Conservation (phyloP, 805 yeast genomes). For the Yarrowia hollandica region DNA sequence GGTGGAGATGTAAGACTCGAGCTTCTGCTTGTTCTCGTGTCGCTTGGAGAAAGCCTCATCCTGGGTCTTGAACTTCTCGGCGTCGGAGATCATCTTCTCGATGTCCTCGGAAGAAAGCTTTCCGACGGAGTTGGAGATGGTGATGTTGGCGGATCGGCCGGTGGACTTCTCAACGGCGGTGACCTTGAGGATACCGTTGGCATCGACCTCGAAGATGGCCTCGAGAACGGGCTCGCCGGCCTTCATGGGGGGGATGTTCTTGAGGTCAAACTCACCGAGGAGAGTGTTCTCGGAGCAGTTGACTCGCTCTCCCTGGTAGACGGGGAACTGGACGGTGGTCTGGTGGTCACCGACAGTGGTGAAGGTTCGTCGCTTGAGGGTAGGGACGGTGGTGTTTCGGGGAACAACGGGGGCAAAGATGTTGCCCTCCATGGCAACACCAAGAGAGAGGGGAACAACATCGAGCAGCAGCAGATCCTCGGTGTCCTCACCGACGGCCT, state of each 20-base stretch:
- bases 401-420: conserved; percentile 98
- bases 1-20: conserved; percentile 96
- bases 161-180: conserved; percentile 98
- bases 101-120: conserved; percentile 95
- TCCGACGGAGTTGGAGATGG: conserved; percentile 98
- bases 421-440: conserved; percentile 99
- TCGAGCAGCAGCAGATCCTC: conserved; percentile 93
- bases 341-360: conserved; percentile 98
- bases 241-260: conserved; percentile 96
- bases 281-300: conserved; percentile 96
- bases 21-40: conserved; percentile 98
- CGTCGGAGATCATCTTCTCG: conserved; percentile 98
- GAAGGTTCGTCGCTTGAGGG: conserved; percentile 98
- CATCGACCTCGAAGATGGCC: conserved; percentile 98
- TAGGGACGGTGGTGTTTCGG: conserved; percentile 99
- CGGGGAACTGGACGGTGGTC: conserved; percentile 98
- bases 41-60: conserved; percentile 99
- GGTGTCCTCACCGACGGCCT: conserved; percentile 84
- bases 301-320: conserved; percentile 99
- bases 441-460: conserved; percentile 97
- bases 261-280: conserved; percentile 97
- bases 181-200: conserved; percentile 99
- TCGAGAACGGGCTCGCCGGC: conserved; percentile 99
- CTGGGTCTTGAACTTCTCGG: conserved; percentile 98
- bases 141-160: conserved; percentile 96